Base-by-base conservation (phyloP, 2,329 filamentous ascomycete genomes). In the Talaromyces pinophilus region DNA sequence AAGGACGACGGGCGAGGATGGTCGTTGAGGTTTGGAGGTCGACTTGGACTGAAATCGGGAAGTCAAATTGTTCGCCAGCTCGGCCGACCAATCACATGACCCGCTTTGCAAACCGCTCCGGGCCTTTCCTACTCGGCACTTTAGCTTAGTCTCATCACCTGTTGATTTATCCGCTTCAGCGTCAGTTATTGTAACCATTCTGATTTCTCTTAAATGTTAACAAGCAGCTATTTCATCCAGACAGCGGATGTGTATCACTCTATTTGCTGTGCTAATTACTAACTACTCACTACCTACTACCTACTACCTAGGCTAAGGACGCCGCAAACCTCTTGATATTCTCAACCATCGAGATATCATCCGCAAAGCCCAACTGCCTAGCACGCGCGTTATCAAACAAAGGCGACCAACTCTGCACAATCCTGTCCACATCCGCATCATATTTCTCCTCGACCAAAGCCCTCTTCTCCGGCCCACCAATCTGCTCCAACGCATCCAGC, bases 331-430 rank as follows among this genome's bases (percentile, higher is more conserved):
- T 73, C 71, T 73, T 70, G 62, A 81, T 76, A 69, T 80, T 81
- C 65, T 79, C 77, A 64, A 75, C 67, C 69, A 82, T 77, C 0
- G 79, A 70, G 61, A 80, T 73, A 73, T 82, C 80, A 59, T 75
- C 76, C 59, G 71, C 70, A 68, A 82, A 82, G 4, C 80, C 79
- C 71, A 90, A 73, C 8, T 77, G 74, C 67, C 81, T 79, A 3
- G 88, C 88, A 68, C 84, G 82, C 1, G 77, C 73, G 7, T 78
- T 84, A 71, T 88, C 85, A 71, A 88, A 84, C 64, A 84, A 82
- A 67, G 83, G 82, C 11, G 85, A 83, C 87, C 87, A 89, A 67
- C 85, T 86, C 69, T 85, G 81, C 74, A 89, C 75, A 66, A 89
- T 87, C 69, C 80, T 79, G 76, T 87, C 86, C 67, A 85, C 78